Evolutionary conservation across 208 protist species (phyloP), one percentile per base, ranked within the genome.

Genomic region (Naegleria fowleri): DNA sequence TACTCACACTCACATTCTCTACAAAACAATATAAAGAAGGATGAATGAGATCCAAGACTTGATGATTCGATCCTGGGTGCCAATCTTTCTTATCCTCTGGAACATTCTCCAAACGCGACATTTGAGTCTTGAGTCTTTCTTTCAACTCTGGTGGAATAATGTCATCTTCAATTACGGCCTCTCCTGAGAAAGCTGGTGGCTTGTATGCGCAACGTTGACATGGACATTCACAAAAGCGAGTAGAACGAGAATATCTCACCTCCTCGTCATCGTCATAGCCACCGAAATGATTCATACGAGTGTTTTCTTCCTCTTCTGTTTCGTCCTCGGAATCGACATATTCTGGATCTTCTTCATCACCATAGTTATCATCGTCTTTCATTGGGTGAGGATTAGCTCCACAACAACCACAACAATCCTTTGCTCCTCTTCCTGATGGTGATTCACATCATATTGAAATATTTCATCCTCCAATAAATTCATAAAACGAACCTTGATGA

Each of bases 41-140:
- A 90, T 94, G 93, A 39, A 94, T 83, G 11, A 94, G 48, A 91
- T 94, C 93, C 40, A 92, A 92, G 0, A 94, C 93, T 92, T 94
- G 88, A 15, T 79, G 13, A 22, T 76, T 43, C 0, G 29, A 40
- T 33, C 33, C 33, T 75, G 86, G 86, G 67, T 89, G 86, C 86
- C 86, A 89, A 41, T 89, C 86, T 36, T 38, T 55, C 22, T 52
- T 43, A 0, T 87, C 84, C 15, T 36, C 41, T 87, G 84, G 84
- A 13, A 55, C 19, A 52, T 87, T 52, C 36, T 87, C 84, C 16
- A 87, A 33, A 16, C 33, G 11, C 0, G 7, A 33, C 4, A 87
- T 4, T 13, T 87, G 9, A 25, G 29, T 0, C 6, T 40, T 87
- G 0, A 87, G 13, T 15, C 41, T 52, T 87, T 87, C 40, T 36